A percentile compares a stretch with the other conserved stretches of the same genome.
phyloP scores from a whole-genome alignment of 371 early-diverging fungal genomes.

The Lichtheimia hyalospora region DNA sequence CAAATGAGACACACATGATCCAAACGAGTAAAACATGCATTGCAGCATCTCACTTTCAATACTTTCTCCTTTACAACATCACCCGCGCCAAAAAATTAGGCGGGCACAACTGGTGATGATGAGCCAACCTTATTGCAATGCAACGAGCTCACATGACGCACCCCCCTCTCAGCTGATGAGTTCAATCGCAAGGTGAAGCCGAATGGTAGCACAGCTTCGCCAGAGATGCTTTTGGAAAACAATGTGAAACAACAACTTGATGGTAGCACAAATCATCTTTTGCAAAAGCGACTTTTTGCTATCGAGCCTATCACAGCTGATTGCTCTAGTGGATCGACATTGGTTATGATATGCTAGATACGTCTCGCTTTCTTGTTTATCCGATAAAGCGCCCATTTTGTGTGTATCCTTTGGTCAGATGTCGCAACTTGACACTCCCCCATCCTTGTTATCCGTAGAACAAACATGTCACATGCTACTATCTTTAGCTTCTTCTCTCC shows the following conservation, averaged over 20 bases:
- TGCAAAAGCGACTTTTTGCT: background rate
- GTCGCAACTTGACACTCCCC: background rate
- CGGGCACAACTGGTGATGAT: background rate
- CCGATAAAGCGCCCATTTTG: background rate
- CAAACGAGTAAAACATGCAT: background rate
- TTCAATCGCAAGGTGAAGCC: background rate
- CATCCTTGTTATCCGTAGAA: background rate
- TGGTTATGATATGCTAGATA: background rate
- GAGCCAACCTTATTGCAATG: background rate
- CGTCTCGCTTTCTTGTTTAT: background rate
- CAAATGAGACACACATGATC: background rate
- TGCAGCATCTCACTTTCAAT: background rate
- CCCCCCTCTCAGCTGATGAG: no score
- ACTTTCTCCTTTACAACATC: background rate
- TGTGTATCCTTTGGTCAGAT: background rate
- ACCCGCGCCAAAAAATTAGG: background rate
- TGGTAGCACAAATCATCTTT: background rate
- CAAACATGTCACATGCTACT: slow-evolving; percentile 2
- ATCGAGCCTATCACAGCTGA: background rate
- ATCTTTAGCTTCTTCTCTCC: background rate
- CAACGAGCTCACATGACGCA: no score
- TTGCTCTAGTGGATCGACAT: background rate
- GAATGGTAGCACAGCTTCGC: background rate
- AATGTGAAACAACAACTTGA: background rate
- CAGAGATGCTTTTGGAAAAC: background rate